Percentiles rank a stretch among this genome's conserved stretches.
Evolutionary conservation across 352 stramenopile genomes (phyloP).

Genomic region (Phytophthora palmivora): DNA sequence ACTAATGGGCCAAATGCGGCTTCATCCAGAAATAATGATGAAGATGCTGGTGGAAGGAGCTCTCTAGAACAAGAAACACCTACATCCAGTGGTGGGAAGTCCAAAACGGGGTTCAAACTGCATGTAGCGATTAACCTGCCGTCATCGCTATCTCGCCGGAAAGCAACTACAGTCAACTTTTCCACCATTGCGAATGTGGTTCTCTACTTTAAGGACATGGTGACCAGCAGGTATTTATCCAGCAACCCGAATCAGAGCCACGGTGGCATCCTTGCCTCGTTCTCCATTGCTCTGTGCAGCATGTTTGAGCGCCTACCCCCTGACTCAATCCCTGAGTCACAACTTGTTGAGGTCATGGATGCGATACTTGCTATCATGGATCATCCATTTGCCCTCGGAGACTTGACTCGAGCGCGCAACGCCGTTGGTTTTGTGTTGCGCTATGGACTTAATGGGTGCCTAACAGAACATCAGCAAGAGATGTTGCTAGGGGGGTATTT

Average conservation of each 20-base stretch:
- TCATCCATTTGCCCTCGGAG: slow-evolving; percentile 69
- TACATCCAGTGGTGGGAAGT: slow-evolving; percentile 40
- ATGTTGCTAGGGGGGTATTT: slow-evolving; percentile 66
- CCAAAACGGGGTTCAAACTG: slow-evolving; percentile 80
- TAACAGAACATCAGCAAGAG: slow-evolving; percentile 79
- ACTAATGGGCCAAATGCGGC: slow-evolving; percentile 13
- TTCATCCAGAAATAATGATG: slow-evolving; percentile 30
- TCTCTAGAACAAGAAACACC: slow-evolving; percentile 36
- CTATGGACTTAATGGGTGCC: slow-evolving; percentile 59
- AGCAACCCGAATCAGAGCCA: slow-evolving; percentile 59
- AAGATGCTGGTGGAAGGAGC: slow-evolving; percentile 39
- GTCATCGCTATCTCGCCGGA: slow-evolving; percentile 59
- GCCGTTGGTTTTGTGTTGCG: slow-evolving; percentile 79
- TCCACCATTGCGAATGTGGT: slow-evolving; percentile 80
- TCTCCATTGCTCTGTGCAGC: slow-evolving; percentile 73
- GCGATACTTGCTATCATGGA: slow-evolving; percentile 74
- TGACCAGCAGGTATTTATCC: slow-evolving; percentile 69
- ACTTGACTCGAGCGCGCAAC: slow-evolving; percentile 83
- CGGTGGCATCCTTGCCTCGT: slow-evolving; percentile 75
- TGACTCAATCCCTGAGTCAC: slow-evolving; percentile 63
- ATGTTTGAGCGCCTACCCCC: slow-evolving; percentile 80
- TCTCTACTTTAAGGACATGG: slow-evolving; percentile 79
- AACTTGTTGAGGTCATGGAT: slow-evolving; percentile 77
- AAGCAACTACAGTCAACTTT: slow-evolving; percentile 67
- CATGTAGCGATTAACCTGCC: slow-evolving; percentile 65